Evolutionary conservation across 225 moss, liverwort and hornwort species (phyloP).

Genomic region (Lunularia cruciata): DNA sequence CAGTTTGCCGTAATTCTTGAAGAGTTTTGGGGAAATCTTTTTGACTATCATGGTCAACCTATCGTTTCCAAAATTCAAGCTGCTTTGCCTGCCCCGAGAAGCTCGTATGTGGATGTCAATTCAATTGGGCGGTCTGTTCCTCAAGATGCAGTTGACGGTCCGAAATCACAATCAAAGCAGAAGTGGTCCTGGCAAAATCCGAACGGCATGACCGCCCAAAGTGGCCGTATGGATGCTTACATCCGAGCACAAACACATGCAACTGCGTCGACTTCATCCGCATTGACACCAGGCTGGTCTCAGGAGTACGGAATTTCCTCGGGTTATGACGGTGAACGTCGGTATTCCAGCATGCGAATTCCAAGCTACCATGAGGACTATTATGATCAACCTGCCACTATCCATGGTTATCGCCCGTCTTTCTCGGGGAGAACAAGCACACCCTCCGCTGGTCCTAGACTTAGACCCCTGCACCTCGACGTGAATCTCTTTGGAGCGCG

Average conservation of each 20-base stretch:
- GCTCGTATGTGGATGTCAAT: conserved; percentile 11
- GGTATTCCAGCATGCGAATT: conserved; percentile 69
- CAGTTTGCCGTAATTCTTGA: conserved; percentile 85
- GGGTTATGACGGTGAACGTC: conserved; percentile 49
- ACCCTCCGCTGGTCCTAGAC: conserved; percentile 42
- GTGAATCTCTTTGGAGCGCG: conserved; percentile 41
- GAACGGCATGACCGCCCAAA: conserved; percentile 43
- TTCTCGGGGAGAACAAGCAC: conserved; percentile 51
- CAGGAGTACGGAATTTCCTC: conserved; percentile 35
- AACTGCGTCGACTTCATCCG: conserved; percentile 56
- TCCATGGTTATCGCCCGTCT: conserved; percentile 77
- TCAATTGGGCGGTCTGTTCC: conserved; percentile 9
- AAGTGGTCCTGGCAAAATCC: conserved; percentile 47
- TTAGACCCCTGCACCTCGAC: conserved; percentile 52
- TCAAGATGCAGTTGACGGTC: conserved; percentile 21
- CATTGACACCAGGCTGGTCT: conserved; percentile 36
- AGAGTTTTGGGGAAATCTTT: conserved; percentile 78
- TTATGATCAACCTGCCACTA: conserved; percentile 74
- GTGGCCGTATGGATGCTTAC: conserved; percentile 58
- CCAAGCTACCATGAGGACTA: conserved; percentile 57
- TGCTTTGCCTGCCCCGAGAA: conserved; percentile 19
- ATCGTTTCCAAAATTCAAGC: conserved; percentile 24
- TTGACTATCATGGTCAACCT: conserved; percentile 77
- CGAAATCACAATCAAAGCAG: conserved; percentile 27
- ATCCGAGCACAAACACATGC: conserved; percentile 55